Base-by-base conservation (phyloP, 257 asterid genomes). In the Scutellaria minor region DNA sequence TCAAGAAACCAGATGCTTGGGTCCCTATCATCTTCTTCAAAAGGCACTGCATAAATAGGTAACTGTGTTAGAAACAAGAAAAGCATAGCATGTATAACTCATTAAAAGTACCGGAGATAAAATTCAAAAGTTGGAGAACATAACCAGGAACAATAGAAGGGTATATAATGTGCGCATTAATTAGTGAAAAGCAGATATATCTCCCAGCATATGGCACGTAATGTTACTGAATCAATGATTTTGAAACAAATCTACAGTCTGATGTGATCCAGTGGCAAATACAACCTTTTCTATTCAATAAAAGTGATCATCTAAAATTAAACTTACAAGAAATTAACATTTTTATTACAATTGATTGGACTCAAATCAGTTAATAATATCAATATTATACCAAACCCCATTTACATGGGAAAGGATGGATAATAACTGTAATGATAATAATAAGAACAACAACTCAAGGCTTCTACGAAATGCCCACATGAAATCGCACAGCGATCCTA, bases 1-100 rank as follows among this genome's bases (percentile, higher is more conserved):
- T 94, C 99, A 76, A 94, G 97, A 80, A 94, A 94, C 91, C 96
- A 94, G 82, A 94, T 91, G 87, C 96, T 85, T 12, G 96, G 86
- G 74, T 94, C 99, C 88, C 83, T 85, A 55, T 91, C 99, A 50
- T 94, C 99, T 84, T 94, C 99, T 81, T 94, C 99, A 74, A 94
- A 94, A 61, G 99, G 99, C 70, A 91, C 99, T 94, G 90, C 73
- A 72, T 9, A 77, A 22, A 82, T 55, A 74, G 22, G 47, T 4
- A 74, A 61, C 58, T 52, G 60, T 18, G 68, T 79, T 35, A 79
- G 52, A 35, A 60, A 14, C 1, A 39, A 60, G 50, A 60, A 59
- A 64, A 55, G 13, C 7, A 11, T 24, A 24, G 27, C 27, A 24
- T 24, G 76, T 42, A 68, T 22, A 66, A 6, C 64, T 64, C 66